Conservation (phyloP, 106 monocot species). For the Dendrobium catenatum region DNA sequence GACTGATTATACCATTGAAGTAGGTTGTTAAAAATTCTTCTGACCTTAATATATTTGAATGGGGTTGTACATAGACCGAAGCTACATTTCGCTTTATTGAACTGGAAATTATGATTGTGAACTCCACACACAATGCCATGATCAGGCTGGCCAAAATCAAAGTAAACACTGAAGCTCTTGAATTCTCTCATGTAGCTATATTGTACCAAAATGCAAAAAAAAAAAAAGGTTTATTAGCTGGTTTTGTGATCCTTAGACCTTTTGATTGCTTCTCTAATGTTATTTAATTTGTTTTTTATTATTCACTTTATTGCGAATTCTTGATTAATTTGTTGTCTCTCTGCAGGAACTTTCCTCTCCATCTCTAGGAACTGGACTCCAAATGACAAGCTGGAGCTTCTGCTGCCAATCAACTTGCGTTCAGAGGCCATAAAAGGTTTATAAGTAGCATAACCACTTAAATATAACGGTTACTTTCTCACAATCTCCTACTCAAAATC, state of each 20-base stretch:
- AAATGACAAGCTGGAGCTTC: slow-evolving; percentile 47
- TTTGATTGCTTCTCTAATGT: background rate
- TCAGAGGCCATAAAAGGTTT: slow-evolving; percentile 79
- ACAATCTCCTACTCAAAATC: too few species aligned
- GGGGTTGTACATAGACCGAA: too few species aligned
- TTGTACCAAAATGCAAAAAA: background rate
- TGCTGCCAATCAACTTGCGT: slow-evolving; percentile 53
- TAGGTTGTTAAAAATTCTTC: too few species aligned
- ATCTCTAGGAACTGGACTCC: slow-evolving; percentile 57
- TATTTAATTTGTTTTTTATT: background rate
- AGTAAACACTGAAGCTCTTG: too few species aligned
- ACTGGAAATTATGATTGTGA: too few species aligned
- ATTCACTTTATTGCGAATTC: background rate
- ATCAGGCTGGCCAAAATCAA: too few species aligned
- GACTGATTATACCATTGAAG: too few species aligned
- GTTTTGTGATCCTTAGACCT: background rate
- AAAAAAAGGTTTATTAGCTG: background rate
- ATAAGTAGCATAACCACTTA: background rate
- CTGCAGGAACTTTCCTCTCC: slow-evolving; percentile 76
- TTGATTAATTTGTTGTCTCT: background rate
- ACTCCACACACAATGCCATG: too few species aligned
- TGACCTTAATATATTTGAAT: too few species aligned
- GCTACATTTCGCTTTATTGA: too few species aligned
- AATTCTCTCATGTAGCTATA: background rate
- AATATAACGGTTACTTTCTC: background rate